Evolutionary conservation across 2,329 filamentous ascomycete genomes (phyloP).

Genomic region (Aspergillus neotritici): DNA sequence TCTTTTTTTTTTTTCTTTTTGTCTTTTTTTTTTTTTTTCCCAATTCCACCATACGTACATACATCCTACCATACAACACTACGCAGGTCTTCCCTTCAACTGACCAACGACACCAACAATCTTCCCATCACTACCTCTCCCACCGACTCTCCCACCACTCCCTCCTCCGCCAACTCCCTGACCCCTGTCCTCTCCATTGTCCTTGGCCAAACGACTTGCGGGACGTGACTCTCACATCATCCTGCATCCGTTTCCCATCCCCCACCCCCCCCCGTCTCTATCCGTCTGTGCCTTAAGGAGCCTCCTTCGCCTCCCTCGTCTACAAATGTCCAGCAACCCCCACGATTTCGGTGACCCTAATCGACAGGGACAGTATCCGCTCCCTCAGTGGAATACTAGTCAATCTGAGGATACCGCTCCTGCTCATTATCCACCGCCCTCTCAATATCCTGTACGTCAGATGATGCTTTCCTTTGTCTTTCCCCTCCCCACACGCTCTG

Average conservation of each 20-base stretch:
- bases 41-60: slow-evolving; percentile 8
- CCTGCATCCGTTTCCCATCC: slow-evolving; percentile 21
- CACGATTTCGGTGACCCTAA: slow-evolving; percentile 37
- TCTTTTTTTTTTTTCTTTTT: no score
- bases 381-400: slow-evolving; percentile 37
- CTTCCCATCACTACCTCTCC: slow-evolving; percentile 7
- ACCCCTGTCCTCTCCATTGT: slow-evolving; percentile 1
- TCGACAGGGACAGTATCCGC: slow-evolving; percentile 44
- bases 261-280: slow-evolving; percentile 18
- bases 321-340: slow-evolving; percentile 41
- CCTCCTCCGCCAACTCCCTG: slow-evolving; percentile 2
- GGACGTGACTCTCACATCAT: slow-evolving; percentile 25
- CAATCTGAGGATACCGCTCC: slow-evolving; percentile 36
- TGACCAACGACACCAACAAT: slow-evolving; percentile 10
- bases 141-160: slow-evolving; percentile 11
- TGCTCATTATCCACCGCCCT: slow-evolving; percentile 28
- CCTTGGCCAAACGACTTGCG: slow-evolving; percentile 14
- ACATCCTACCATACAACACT: slow-evolving; percentile 9
- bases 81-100: slow-evolving; percentile 1
- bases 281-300: slow-evolving; percentile 17
- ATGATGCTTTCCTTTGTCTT: background rate
- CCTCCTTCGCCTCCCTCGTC: slow-evolving; percentile 16
- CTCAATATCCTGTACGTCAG: slow-evolving; percentile 35
- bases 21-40: no score
- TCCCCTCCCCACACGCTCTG: background rate